Evolutionary conservation across 352 stramenopile genomes (phyloP).

Genomic region (Pythium brachiatum): DNA sequence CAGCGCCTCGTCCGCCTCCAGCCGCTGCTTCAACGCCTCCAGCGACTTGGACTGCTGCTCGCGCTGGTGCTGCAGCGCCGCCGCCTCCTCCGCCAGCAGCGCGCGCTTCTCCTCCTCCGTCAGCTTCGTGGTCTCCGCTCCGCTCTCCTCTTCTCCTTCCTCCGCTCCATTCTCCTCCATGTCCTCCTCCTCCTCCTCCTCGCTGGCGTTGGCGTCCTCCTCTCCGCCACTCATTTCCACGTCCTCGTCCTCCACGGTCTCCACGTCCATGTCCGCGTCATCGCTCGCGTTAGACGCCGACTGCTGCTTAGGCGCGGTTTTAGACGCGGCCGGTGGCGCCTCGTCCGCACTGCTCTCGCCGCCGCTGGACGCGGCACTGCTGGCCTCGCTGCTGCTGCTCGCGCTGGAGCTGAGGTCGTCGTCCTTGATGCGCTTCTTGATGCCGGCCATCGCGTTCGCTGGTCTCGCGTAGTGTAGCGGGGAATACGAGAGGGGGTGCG

Average conservation of each 20-base stretch:
- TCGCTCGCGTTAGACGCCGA: not conserved
- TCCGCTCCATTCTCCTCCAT: slow-evolving; percentile 10
- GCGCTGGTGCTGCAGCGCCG: slow-evolving; percentile 68
- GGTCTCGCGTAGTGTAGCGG: not conserved
- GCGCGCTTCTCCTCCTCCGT: slow-evolving; percentile 58
- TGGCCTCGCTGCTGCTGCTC: slow-evolving; percentile 17
- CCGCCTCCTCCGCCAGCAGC: slow-evolving; percentile 65
- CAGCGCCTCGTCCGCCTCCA: slow-evolving; percentile 54
- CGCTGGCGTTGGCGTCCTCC: slow-evolving; percentile 26
- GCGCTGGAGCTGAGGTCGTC: slow-evolving; percentile 22
- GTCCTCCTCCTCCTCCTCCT: slow-evolving; percentile 11
- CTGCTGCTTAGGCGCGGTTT: not conserved
- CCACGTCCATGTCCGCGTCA: slow-evolving; percentile 10
- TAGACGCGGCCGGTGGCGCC: not conserved
- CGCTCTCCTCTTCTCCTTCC: slow-evolving; percentile 31
- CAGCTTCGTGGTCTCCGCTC: slow-evolving; percentile 25
- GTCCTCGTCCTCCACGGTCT: slow-evolving; percentile 22
- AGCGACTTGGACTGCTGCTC: slow-evolving; percentile 75
- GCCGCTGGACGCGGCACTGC: slow-evolving; percentile 11
- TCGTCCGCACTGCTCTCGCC: slow-evolving; percentile 14
- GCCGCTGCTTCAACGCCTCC: slow-evolving; percentile 58
- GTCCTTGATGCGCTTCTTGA: slow-evolving; percentile 25
- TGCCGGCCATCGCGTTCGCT: slow-evolving; percentile 8
- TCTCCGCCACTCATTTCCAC: slow-evolving; percentile 30
- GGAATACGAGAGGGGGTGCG: not conserved